Conservation (phyloP, 345 rosid genomes). For the Salix udensis region DNA sequence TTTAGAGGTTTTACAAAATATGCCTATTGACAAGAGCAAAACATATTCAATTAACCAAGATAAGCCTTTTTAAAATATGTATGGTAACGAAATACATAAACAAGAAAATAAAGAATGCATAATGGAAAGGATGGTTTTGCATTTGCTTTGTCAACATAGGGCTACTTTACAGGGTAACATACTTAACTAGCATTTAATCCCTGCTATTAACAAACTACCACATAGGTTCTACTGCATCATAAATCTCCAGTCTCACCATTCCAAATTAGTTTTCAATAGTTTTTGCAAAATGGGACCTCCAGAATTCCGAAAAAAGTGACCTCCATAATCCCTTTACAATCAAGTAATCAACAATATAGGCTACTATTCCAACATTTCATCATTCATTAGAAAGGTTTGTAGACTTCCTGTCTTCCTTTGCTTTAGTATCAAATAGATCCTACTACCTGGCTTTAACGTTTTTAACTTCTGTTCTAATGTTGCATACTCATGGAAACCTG, state of each 20-base stretch:
- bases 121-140: not conserved
- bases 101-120: not conserved
- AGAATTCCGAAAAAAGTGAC: not conserved
- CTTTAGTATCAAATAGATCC: not conserved
- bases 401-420: not conserved
- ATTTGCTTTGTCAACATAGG: not conserved
- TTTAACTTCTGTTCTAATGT: not conserved
- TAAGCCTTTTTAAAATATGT: not conserved
- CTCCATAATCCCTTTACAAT: not conserved
- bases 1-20: slow-evolving; percentile 54
- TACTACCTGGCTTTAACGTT: not conserved
- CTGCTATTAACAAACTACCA: not conserved
- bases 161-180: not conserved
- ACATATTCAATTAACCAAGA: slow-evolving; percentile 1
- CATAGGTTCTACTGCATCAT: not conserved
- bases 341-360: not conserved
- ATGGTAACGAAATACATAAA: not conserved
- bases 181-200: not conserved
- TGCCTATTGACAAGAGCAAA: slow-evolving; percentile 41
- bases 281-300: not conserved
- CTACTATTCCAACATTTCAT: not conserved
- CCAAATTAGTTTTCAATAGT: not conserved
- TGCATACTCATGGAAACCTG: not conserved
- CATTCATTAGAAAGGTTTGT: not conserved
- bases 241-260: not conserved